Evolutionary conservation across 2,329 filamentous ascomycete species (phyloP).

Genomic region (Alternaria burnsii): DNA sequence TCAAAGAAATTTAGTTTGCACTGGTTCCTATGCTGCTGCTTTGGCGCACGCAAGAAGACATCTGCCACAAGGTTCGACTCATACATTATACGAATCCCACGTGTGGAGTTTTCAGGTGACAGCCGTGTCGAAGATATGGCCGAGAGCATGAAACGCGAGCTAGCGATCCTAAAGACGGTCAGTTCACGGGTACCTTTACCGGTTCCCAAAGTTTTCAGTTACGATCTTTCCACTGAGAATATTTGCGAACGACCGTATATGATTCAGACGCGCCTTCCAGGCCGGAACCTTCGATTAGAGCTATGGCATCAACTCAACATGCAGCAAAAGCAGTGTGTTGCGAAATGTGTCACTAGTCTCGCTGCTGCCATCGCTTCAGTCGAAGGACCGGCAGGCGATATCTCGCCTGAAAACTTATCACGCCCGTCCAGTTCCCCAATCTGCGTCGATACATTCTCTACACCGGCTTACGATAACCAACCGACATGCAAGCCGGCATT

Average conservation of each 20-base stretch:
- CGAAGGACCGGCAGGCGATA: background rate
- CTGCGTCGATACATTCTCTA: constrained; percentile 8
- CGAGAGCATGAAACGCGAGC: background rate
- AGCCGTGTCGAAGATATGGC: constrained; percentile 1
- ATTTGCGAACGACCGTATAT: background rate
- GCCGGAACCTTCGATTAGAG: background rate
- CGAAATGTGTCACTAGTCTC: background rate
- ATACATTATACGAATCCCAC: constrained; percentile 23
- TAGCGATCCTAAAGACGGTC: constrained; percentile 8
- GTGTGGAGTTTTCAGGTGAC: background rate
- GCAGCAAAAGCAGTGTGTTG: background rate
- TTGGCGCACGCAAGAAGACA: background rate
- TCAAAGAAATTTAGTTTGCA: background rate
- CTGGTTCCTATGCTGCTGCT: background rate
- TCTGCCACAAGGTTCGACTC: background rate
- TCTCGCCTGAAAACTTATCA: background rate
- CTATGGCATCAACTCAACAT: rapidly evolving
- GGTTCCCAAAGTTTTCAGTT: constrained; percentile 9
- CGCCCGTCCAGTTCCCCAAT: background rate
- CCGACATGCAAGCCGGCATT: background rate
- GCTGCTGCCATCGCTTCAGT: background rate
- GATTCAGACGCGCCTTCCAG: background rate
- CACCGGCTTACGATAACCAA: background rate
- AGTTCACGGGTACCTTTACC: background rate
- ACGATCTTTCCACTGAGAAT: background rate